Base-by-base conservation (phyloP, 352 stramenopile species). In the Pythium phragmitis region DNA sequence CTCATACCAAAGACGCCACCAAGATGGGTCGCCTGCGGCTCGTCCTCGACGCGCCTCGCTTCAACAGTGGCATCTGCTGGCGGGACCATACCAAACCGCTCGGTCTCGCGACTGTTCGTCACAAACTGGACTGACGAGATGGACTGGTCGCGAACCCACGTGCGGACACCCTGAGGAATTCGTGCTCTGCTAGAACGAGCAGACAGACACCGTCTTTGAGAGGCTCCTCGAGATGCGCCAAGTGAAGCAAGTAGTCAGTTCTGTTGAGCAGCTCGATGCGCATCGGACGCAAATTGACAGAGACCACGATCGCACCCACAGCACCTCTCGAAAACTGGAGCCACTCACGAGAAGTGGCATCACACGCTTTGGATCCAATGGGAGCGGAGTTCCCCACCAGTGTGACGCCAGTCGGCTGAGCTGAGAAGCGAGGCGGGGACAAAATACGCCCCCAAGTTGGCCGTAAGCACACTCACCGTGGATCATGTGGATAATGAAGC, bases 91-190 rank as follows among this genome's bases (percentile, higher is more conserved):
- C 57, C 57, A 50, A 63, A 57, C 57, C 57, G 57, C 21, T 56
- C 46, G 33, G 57, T 63, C 7, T 33, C 49, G 57, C 57, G 57
- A 17, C 17, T 46, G 5, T 17, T 63, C 17, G 57, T 63, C 13
- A 36, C 4, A 9, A 55, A 21, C 14, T 42, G 57, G 2, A 63
- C 7, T 9, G 57, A 19, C 17, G 30, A 8, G 28, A 63, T 63
- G 0, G 16, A 57, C 36, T 47, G n/a, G 11, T 57, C 34, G 33
- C 30, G 17, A 7, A 57, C 21, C 17, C 45, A 63, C 21, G 46
- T 45, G 16, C 21, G 36, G 46, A 63, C 1, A 14, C 17, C 45
- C 6, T 56, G 14, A 49, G 5, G 7, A 28, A 34, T 14, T 56
- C 46, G 12, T 21, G 17, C 6, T 63, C 46, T 3, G 36, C 57